Evolutionary conservation across 768 basidiomycete species (phyloP).

Genomic region (Tephrocybe sp.): DNA sequence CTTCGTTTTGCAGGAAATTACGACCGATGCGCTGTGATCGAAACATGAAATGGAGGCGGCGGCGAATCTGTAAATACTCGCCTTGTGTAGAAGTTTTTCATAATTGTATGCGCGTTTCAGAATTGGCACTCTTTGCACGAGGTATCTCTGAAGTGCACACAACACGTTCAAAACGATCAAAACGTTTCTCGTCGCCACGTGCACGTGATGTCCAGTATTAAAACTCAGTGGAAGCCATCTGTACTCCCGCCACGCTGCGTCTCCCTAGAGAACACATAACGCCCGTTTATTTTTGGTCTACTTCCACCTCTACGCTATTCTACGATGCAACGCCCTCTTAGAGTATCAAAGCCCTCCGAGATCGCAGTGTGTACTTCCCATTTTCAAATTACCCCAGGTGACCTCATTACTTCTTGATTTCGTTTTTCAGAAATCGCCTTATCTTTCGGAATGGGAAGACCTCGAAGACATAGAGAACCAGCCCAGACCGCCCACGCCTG

Average conservation of each 20-base stretch:
- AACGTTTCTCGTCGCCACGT: no score
- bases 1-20: slow-evolving; percentile 31
- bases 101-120: no score
- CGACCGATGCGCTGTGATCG: slow-evolving; percentile 33
- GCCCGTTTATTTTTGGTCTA: not conserved
- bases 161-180: no score
- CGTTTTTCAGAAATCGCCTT: slow-evolving; percentile 7
- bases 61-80: no score
- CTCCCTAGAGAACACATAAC: not conserved
- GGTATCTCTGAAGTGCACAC: no score
- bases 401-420: not conserved
- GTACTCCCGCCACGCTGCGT: not conserved
- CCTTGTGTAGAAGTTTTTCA: no score
- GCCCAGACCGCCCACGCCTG: slow-evolving; percentile 9
- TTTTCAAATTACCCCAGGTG: not conserved
- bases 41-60: slow-evolving; percentile 7
- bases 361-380: slow-evolving; percentile 1
- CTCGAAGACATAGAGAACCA: slow-evolving; percentile 19
- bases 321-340: not conserved
- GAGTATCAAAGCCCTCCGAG: not conserved
- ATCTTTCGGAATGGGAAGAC: slow-evolving; percentile 34
- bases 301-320: not conserved
- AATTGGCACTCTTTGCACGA: no score
- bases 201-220: no score
- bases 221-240: no score